Evolutionary conservation across 2,329 filamentous ascomycete species (phyloP).

Genomic region (Coleophoma eucalyptorum): DNA sequence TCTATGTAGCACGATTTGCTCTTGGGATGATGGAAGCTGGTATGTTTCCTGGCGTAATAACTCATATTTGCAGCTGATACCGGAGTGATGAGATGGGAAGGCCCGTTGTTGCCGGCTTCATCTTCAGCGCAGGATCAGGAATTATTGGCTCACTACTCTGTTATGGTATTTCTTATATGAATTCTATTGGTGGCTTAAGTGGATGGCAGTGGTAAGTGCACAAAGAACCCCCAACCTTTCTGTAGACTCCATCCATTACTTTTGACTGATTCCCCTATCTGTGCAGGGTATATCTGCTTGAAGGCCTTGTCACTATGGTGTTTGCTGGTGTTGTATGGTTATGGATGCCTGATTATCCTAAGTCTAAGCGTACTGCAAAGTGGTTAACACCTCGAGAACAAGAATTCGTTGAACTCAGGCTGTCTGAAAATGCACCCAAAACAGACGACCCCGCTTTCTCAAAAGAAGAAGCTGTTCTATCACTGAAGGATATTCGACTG

Average conservation of each 20-base stretch:
- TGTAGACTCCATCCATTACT: too few species aligned
- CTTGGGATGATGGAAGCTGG: slow-evolving; percentile 36
- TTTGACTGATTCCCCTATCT: too few species aligned
- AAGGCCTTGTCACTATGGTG: slow-evolving; percentile 37
- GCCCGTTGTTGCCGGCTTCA: slow-evolving; percentile 39
- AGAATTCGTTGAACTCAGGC: slow-evolving; percentile 33
- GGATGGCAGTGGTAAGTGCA: slow-evolving; percentile 64
- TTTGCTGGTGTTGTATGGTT: slow-evolving; percentile 33
- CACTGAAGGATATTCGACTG: slow-evolving; percentile 29
- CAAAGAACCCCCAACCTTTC: too few species aligned
- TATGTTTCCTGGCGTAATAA: slow-evolving; percentile 34
- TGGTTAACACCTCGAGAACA: slow-evolving; percentile 36
- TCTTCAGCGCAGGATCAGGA: slow-evolving; percentile 30
- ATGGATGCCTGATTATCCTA: slow-evolving; percentile 40
- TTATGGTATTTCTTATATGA: slow-evolving; percentile 36
- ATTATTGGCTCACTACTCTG: slow-evolving; percentile 44
- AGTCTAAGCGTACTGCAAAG: slow-evolving; percentile 29
- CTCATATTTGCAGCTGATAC: slow-evolving; percentile 30
- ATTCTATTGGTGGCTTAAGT: slow-evolving; percentile 40
- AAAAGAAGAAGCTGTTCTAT: slow-evolving; percentile 29
- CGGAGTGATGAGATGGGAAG: slow-evolving; percentile 39
- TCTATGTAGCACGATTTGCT: slow-evolving; percentile 35
- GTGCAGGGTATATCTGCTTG: slow-evolving; percentile 41
- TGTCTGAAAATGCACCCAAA: slow-evolving; percentile 33
- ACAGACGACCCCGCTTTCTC: slow-evolving; percentile 33